Base-by-base conservation (phyloP, 176 grass and related monocot species). In the Thalia dealbata region DNA sequence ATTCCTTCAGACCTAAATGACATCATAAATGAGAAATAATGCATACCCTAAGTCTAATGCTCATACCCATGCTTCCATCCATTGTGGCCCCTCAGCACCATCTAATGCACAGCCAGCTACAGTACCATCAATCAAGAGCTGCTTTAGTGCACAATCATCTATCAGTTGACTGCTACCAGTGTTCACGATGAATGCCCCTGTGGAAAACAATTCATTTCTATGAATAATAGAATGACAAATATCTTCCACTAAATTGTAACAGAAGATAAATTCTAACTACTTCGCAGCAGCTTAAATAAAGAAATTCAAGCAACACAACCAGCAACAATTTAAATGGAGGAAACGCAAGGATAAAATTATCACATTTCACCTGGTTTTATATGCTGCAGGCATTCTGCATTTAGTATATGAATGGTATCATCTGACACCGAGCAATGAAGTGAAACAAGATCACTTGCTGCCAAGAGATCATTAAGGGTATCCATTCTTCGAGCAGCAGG, bases 1-100 rank as follows among this genome's bases (percentile, higher is more conserved):
- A 58, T 58, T 58, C 7, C 54, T 58, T 58, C 54, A 58, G 16
- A 58, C 21, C 24, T 32, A 65, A 32, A 65, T 24, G 1, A 32
- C 23, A 65, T 65, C 24, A 21, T 56, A 23, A 70, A 84, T 41
- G 68, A 64, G 50, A 55, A 10, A 81, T 15, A 65, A 73, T 65
- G 63, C 69, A 74, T 76, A 85, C n/a, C 63, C 26, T 81, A 66
- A 75, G 32, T 70, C 61, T 71, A 81, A 78, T 71, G 72, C 74
- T 69, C 88, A 46, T 96, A 97, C 90, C 95, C 95, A 97, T 56
- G 95, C 95, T 82, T 97, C 95, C 95, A 97, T 97, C 95, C 95
- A 97, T 77, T 97, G 95, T 68, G 89, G 95, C 22, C 85, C 95
- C 89, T 97, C 90, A 83, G 81, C 95, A 46, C 95, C 95, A 84